phyloP scores from a whole-genome alignment of 2,329 filamentous ascomycete genomes.

The Ilyonectria mors-panacis region DNA sequence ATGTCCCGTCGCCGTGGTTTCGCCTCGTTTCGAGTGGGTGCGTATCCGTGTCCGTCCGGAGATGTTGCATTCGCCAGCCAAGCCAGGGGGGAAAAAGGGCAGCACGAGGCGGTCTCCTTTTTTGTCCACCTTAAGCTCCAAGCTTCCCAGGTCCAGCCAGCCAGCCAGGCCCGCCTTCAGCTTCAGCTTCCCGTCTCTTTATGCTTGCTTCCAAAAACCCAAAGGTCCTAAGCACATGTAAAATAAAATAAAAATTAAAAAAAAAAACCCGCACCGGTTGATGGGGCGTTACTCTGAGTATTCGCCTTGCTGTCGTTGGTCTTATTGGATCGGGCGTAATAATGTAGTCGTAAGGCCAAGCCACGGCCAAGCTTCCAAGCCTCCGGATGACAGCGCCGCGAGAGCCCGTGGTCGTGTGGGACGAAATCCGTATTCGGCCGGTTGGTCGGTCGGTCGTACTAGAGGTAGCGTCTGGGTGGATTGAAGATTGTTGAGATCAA shows the following conservation, averaged over 20 bases:
- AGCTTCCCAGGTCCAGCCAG: background rate
- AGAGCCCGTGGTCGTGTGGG: conserved; percentile 34
- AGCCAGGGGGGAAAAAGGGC: background rate
- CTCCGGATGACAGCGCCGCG: conserved; percentile 37
- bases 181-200: background rate
- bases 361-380: conserved; percentile 43
- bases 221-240: background rate
- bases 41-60: background rate
- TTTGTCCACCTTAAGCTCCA: conserved; percentile 6
- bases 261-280: background rate
- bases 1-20: background rate
- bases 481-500: background rate
- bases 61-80: background rate
- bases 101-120: conserved; percentile 2
- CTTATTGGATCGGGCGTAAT: conserved; percentile 22
- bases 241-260: no score
- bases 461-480: background rate
- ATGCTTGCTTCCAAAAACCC: background rate
- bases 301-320: conserved; percentile 4
- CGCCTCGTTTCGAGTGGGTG: background rate
- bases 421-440: conserved; percentile 29
- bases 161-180: background rate
- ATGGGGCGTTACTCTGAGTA: background rate
- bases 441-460: conserved; percentile 5
- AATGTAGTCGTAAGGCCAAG: conserved; percentile 26